phyloP scores from a whole-genome alignment of 2,329 filamentous ascomycete genomes.

The Xylaria sp. region DNA sequence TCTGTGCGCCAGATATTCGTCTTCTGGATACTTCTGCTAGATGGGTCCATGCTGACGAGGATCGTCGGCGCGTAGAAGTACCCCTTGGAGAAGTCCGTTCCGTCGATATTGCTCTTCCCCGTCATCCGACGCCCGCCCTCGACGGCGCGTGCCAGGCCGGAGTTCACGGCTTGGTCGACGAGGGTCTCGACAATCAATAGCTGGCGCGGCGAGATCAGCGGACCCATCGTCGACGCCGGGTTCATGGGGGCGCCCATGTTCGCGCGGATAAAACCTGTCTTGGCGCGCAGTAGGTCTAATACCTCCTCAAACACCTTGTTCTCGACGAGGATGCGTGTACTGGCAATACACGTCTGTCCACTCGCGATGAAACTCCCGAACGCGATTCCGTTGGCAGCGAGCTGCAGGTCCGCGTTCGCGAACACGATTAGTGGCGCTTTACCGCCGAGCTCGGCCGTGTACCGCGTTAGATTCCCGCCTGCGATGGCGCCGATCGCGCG shows the following conservation, averaged over 20 bases:
- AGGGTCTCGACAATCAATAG: slow-evolving; percentile 64
- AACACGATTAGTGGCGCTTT: slow-evolving; percentile 67
- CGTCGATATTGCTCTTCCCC: slow-evolving; percentile 45
- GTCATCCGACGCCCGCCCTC: slow-evolving; percentile 45
- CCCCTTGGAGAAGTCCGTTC: slow-evolving; percentile 46
- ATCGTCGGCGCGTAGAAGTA: slow-evolving; percentile 82
- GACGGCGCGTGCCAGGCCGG: slow-evolving; percentile 35
- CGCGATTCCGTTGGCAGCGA: slow-evolving; percentile 64
- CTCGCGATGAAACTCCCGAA: slow-evolving; percentile 52
- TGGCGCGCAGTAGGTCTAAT: slow-evolving; percentile 56
- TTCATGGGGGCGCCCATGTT: slow-evolving; percentile 55
- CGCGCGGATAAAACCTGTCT: slow-evolving; percentile 50
- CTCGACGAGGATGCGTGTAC: slow-evolving; percentile 70
- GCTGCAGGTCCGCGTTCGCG: slow-evolving; percentile 57
- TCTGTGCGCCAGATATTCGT: slow-evolving; percentile 75
- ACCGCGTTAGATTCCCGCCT: slow-evolving; percentile 61
- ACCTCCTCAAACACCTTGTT: slow-evolving; percentile 61
- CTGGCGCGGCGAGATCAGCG: slow-evolving; percentile 56
- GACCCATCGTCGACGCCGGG: slow-evolving; percentile 56
- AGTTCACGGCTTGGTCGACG: slow-evolving; percentile 56
- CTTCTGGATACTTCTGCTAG: slow-evolving; percentile 56
- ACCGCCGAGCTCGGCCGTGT: slow-evolving; percentile 66
- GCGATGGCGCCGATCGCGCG: slow-evolving; percentile 62
- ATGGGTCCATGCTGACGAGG: slow-evolving; percentile 41
- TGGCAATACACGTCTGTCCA: slow-evolving; percentile 59